Evolutionary conservation across 139 green algal species (phyloP), one percentile per base, ranked within the genome.

Genomic region (Astrephomene gubernaculifera): DNA sequence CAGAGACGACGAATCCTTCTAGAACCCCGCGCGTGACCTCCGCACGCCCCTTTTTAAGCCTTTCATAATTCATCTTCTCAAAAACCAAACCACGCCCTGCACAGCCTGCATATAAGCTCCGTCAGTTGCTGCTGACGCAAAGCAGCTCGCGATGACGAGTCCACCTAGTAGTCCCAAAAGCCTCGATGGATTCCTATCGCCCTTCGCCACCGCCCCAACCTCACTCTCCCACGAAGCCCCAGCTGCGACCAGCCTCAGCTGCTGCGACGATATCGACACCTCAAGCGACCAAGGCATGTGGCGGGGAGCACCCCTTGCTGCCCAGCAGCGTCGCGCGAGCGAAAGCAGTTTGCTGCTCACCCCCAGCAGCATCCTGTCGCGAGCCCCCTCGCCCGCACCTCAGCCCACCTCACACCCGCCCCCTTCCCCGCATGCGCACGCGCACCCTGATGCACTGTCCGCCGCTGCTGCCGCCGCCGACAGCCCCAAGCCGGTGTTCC

Each of bases 401-500:
- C n/a, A 12, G 17, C 49, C 49, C 12, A 57, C 49, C 10, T 67
- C 24, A 35, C 27, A n/a, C 14, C 10, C 65, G 22, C 33, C 41
- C 0, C n/a, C n/a, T n/a, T n/a, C n/a, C n/a, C n/a, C n/a, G n/a
- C n/a, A n/a, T n/a, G n/a, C n/a, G n/a, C n/a, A n/a, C n/a, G n/a
- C n/a, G n/a, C n/a, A n/a, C n/a, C n/a, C n/a, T n/a, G n/a, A n/a
- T n/a, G n/a, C n/a, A n/a, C n/a, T n/a, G n/a, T n/a, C n/a, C n/a
- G n/a, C n/a, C n/a, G n/a, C n/a, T n/a, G 41, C 45, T 1, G 39
- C 71, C n/a, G 71, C 78, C 22, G 63, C 60, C 44, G 89, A 92
- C 75, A 83, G 60, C 27, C 45, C 88, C 38, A 83, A 90, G 53
- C 93, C 93, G 0, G 60, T 84, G 22, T 96, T 88, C 79, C 93